Conservation (phyloP, 163 green algal genomes). For the Chlamydomonas reinhardtii region DNA sequence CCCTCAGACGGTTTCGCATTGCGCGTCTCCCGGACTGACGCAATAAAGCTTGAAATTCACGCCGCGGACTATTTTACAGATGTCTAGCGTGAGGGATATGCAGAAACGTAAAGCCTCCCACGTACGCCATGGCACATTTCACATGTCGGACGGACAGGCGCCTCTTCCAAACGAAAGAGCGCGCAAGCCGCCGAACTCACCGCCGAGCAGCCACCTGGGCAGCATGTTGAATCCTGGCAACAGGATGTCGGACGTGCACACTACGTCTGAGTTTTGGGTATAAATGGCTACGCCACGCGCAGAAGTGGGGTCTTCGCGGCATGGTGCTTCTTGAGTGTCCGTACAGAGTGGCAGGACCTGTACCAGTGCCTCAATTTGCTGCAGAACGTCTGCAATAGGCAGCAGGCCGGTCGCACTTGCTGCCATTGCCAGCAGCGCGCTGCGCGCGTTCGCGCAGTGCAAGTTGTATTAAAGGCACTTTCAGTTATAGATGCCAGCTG, state of each 20-base stretch:
- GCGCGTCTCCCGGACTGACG: no score
- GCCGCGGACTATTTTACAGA: no score
- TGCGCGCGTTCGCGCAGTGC: no score
- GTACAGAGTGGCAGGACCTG: background rate
- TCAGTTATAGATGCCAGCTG: no score
- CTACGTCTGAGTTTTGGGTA: background rate
- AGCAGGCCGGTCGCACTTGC: background rate
- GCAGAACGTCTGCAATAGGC: background rate
- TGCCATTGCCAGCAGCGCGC: no score
- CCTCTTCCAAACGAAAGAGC: background rate
- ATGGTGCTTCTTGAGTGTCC: background rate
- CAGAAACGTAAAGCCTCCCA: no score
- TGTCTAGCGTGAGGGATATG: no score
- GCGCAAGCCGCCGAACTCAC: background rate
- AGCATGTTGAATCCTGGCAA: conserved; percentile 14
- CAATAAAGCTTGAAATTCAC: no score
- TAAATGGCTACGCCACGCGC: background rate
- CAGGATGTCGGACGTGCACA: background rate
- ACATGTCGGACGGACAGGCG: background rate
- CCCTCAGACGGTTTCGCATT: no score
- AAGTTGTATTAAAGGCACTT: no score
- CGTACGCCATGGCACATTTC: background rate
- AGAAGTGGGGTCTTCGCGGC: background rate
- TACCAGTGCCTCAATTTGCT: background rate
- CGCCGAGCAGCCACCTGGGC: background rate